Conservation (phyloP, 768 basidiomycete genomes). For the Nevesoporus exiguus region DNA sequence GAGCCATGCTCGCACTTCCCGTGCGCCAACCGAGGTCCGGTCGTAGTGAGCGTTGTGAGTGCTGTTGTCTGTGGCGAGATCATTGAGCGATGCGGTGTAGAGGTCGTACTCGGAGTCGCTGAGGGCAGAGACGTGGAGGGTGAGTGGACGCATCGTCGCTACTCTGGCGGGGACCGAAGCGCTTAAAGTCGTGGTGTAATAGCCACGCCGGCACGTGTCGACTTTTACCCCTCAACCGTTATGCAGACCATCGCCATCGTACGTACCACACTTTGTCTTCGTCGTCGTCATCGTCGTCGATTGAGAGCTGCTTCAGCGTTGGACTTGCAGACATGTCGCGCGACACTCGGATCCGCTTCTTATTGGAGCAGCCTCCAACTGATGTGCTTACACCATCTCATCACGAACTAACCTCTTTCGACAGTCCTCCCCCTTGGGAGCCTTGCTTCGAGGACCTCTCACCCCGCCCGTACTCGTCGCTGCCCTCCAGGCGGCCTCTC, state of each 20-base stretch:
- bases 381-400: not conserved
- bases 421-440: constrained; percentile 27
- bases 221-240: not conserved
- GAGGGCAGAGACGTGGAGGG: constrained; percentile 72
- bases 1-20: constrained; percentile 75
- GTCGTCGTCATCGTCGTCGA: not conserved
- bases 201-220: constrained; percentile 10
- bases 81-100: constrained; percentile 59
- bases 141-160: constrained; percentile 54
- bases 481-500: constrained; percentile 18
- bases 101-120: constrained; percentile 67
- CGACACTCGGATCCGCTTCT: not conserved
- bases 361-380: not conserved
- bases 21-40: constrained; percentile 47
- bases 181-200: not conserved
- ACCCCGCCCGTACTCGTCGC: not conserved
- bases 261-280: not conserved
- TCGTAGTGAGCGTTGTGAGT: constrained; percentile 54
- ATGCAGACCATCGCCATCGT: not conserved
- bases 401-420: not conserved
- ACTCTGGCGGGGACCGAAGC: not conserved
- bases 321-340: constrained; percentile 8
- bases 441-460: constrained; percentile 27
- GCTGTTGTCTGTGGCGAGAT: constrained; percentile 40
- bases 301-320: not conserved